Evolutionary conservation across 2,329 filamentous ascomycete genomes (phyloP).

Genomic region (Alternaria sp.): DNA sequence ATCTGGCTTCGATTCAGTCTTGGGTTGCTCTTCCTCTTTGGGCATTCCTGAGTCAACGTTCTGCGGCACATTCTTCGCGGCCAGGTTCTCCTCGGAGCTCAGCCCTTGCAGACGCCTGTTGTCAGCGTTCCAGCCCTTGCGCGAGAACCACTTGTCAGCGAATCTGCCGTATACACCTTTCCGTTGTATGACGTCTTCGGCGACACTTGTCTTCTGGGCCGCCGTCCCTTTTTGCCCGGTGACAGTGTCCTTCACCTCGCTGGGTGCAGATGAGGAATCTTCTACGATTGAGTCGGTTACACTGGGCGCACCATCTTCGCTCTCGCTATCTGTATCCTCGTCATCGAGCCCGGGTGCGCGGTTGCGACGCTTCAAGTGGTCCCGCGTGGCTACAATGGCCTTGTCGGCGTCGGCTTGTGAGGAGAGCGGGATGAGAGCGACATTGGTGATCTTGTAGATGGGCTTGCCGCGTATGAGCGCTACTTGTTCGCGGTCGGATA

Average conservation of each 20-base stretch:
- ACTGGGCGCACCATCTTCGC: constrained; percentile 46
- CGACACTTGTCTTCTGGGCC: constrained; percentile 66
- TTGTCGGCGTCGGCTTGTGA: constrained; percentile 77
- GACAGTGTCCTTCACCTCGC: constrained; percentile 43
- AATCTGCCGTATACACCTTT: constrained; percentile 89
- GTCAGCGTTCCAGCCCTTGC: constrained; percentile 79
- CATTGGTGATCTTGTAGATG: constrained; percentile 87
- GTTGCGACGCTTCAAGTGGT: constrained; percentile 52
- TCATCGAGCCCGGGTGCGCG: constrained; percentile 34
- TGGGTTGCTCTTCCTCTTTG: constrained; percentile 33
- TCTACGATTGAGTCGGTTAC: constrained; percentile 51
- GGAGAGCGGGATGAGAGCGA: constrained; percentile 87
- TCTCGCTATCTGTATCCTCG: constrained; percentile 44
- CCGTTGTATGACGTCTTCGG: constrained; percentile 85
- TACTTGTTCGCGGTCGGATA: constrained; percentile 86
- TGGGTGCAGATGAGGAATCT: constrained; percentile 42
- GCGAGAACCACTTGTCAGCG: constrained; percentile 90
- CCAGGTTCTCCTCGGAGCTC: constrained; percentile 61
- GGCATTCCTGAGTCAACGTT: constrained; percentile 43
- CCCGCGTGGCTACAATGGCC: constrained; percentile 72
- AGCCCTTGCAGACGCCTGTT: constrained; percentile 75
- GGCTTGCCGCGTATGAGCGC: constrained; percentile 84
- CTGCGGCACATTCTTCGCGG: constrained; percentile 46
- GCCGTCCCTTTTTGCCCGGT: constrained; percentile 36
- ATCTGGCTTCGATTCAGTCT: constrained; percentile 30